phyloP scores from a whole-genome alignment of 116 monocot genomes.

The Phalaenopsis hybrid region DNA sequence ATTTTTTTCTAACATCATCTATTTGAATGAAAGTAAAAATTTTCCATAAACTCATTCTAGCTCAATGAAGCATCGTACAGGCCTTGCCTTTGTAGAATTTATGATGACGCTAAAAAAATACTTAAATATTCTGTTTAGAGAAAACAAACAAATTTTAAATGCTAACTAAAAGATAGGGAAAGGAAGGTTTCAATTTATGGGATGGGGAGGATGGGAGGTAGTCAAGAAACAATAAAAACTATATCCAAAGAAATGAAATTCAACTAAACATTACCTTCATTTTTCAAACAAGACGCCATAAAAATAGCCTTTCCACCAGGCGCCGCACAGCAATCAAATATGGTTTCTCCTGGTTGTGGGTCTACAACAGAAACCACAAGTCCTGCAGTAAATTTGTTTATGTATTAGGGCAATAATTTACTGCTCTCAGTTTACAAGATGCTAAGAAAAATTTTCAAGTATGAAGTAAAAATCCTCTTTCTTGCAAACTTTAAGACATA shows the following conservation, averaged over 20 bases:
- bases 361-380: slow-evolving; percentile 79
- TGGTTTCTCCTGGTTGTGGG: slow-evolving; percentile 78
- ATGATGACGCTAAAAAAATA: background rate
- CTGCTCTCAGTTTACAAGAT: background rate
- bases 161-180: background rate
- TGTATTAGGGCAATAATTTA: background rate
- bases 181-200: background rate
- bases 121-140: background rate
- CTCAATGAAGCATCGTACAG: no score
- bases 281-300: slow-evolving; percentile 68
- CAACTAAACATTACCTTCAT: slow-evolving; percentile 43
- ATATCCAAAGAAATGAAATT: slow-evolving; percentile 4
- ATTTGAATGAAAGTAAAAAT: no score
- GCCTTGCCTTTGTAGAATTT: no score
- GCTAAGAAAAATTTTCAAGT: background rate
- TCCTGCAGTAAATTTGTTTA: slow-evolving; percentile 42
- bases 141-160: background rate
- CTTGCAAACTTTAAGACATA: background rate
- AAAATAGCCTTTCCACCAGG: slow-evolving; percentile 88
- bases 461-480: background rate
- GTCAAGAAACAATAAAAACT: background rate
- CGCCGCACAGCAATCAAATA: slow-evolving; percentile 92
- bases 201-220: background rate
- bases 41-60: no score
- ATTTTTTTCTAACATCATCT: no score